Percentiles rank a stretch among this genome's conserved stretches.
Evolutionary conservation across 371 early-diverging fungal genomes (phyloP).

Genomic region (Lichtheimia ornata): DNA sequence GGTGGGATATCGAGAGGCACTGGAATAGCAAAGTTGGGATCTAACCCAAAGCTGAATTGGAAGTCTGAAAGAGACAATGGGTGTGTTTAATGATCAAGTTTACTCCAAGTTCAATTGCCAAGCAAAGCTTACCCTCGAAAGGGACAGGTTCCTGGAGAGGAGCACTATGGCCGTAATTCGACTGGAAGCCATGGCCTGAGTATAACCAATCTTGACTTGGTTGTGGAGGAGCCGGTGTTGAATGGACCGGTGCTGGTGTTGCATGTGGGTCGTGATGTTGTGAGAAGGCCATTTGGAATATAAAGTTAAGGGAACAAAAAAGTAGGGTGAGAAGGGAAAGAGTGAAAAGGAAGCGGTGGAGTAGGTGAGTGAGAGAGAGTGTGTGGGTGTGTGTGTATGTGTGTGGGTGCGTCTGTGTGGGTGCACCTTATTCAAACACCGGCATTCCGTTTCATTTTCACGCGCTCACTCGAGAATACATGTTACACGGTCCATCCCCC

Average conservation of each 20-base stretch:
- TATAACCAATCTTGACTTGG: conserved; percentile 10
- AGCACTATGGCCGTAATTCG: conserved; percentile 15
- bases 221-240: conserved; percentile 10
- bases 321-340: conserved; percentile 1
- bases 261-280: conserved; percentile 8
- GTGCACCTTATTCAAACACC: conserved; percentile 6
- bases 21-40: conserved; percentile 49
- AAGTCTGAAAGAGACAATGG: conserved; percentile 29
- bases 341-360: background rate
- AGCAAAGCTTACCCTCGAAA: conserved; percentile 43
- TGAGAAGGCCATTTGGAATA: conserved; percentile 16
- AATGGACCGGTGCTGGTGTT: background rate
- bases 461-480: background rate
- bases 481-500: too few relatives aligned
- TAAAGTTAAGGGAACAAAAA: conserved; percentile 6
- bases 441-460: conserved; percentile 15
- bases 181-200: background rate
- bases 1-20: conserved; percentile 44
- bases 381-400: background rate
- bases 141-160: conserved; percentile 50
- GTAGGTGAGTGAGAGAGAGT: background rate
- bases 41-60: conserved; percentile 49
- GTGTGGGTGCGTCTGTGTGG: background rate
- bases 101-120: background rate
- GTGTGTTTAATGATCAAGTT: background rate